Conservation (phyloP, 202 grass and related monocot species). For the Panicum virgatum region DNA sequence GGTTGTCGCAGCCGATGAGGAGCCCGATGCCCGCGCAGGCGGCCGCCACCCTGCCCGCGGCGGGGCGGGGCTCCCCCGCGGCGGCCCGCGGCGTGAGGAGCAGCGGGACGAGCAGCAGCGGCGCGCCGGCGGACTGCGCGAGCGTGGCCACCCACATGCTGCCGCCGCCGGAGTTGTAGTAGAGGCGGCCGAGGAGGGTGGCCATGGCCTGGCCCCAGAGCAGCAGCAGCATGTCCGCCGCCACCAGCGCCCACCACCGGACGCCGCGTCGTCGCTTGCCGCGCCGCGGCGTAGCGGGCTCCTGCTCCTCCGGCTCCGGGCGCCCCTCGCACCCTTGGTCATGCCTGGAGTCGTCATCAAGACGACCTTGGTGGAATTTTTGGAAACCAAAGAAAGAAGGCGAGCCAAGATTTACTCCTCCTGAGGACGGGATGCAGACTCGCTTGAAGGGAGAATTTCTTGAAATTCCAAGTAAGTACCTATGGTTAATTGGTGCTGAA, state of each 20-base stretch:
- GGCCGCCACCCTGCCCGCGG: neutral
- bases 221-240: constrained; percentile 25
- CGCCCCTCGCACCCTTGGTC: no score
- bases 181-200: constrained; percentile 29
- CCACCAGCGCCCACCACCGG: constrained; percentile 29
- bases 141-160: constrained; percentile 47
- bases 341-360: no score
- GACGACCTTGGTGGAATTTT: no score
- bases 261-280: neutral
- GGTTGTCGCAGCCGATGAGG: constrained; percentile 8
- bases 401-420: no score
- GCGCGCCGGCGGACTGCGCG: constrained; percentile 27
- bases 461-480: no score
- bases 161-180: neutral
- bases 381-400: no score
- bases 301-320: no score
- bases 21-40: constrained; percentile 33
- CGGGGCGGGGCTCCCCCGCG: neutral
- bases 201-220: constrained; percentile 36
- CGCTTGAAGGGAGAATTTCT: no score
- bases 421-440: no score
- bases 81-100: neutral
- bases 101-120: constrained; percentile 33
- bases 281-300: neutral
- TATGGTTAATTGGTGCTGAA: no score